Percentiles rank a stretch among this genome's conserved stretches.
Evolutionary conservation across 352 stramenopile species (phyloP).

Genomic region (Aphanomyces invadans): DNA sequence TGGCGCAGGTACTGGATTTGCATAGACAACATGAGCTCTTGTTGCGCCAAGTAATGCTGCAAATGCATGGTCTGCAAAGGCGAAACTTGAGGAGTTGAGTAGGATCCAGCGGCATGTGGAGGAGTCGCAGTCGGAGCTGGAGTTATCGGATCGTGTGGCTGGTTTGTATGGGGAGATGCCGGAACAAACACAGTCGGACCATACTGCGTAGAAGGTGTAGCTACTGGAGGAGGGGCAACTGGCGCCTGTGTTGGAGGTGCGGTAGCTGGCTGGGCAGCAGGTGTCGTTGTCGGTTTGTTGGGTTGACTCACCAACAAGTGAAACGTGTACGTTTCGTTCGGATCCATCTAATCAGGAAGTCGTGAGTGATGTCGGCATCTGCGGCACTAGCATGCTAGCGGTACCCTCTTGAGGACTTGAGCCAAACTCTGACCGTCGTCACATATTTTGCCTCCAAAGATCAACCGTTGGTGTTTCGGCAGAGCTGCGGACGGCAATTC

Average conservation of each 20-base stretch:
- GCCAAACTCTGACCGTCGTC: slow-evolving; percentile 44
- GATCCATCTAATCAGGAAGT: slow-evolving; percentile 17
- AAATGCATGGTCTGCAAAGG: slow-evolving; percentile 12
- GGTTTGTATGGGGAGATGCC: not conserved
- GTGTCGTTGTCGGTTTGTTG: slow-evolving; percentile 25
- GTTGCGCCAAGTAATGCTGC: slow-evolving; percentile 64
- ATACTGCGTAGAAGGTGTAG: slow-evolving; percentile 4
- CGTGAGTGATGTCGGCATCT: not conserved
- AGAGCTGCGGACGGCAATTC: slow-evolving; percentile 41
- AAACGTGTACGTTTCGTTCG: slow-evolving; percentile 31
- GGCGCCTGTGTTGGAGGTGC: not conserved
- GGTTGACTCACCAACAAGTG: slow-evolving; percentile 53
- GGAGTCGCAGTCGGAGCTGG: slow-evolving; percentile 24
- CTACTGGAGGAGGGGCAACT: not conserved
- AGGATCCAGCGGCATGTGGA: slow-evolving; percentile 13
- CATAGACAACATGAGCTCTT: slow-evolving; percentile 62
- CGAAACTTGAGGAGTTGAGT: not conserved
- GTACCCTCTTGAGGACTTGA: slow-evolving; percentile 23
- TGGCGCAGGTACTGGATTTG: slow-evolving; percentile 68
- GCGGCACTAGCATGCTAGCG: not conserved
- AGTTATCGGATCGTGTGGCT: not conserved
- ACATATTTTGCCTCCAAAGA: slow-evolving; percentile 84
- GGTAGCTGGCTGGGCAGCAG: slow-evolving; percentile 23
- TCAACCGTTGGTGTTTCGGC: slow-evolving; percentile 64
- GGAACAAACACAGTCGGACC: not conserved